phyloP scores from a whole-genome alignment of 2,329 filamentous ascomycete genomes.

The Aspergillus novofumigatus region DNA sequence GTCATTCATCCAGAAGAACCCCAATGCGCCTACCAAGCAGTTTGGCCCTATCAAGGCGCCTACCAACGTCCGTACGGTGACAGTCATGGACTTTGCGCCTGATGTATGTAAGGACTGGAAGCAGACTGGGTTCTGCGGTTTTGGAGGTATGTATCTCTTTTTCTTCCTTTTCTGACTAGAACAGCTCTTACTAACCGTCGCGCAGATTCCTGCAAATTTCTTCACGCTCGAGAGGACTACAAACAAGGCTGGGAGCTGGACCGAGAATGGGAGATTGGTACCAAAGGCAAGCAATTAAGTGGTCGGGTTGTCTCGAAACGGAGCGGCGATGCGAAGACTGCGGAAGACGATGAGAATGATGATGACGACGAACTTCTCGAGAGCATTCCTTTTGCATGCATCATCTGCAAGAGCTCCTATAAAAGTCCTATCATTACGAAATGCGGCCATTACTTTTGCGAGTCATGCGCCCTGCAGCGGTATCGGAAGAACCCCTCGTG shows the following conservation, averaged over 20 bases:
- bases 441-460: constrained; percentile 95
- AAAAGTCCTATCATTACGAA: constrained; percentile 78
- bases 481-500: constrained; percentile 86
- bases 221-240: constrained; percentile 60
- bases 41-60: constrained; percentile 83
- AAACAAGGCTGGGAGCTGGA: constrained; percentile 96
- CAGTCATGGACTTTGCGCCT: constrained; percentile 82
- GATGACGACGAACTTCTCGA: constrained; percentile 70
- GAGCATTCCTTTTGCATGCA: constrained; percentile 83
- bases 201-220: constrained; percentile 67
- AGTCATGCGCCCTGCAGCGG: constrained; percentile 77
- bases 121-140: constrained; percentile 67
- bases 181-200: background rate
- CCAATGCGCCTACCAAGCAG: constrained; percentile 63
- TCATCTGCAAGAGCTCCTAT: constrained; percentile 78
- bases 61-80: constrained; percentile 86
- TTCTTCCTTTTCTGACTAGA: background rate
- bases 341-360: constrained; percentile 49
- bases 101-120: constrained; percentile 97
- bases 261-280: constrained; percentile 83
- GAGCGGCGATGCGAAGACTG: constrained; percentile 41
- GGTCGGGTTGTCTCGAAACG: constrained; percentile 48
- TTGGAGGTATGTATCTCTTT: constrained; percentile 41
- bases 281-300: constrained; percentile 50
- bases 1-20: constrained; percentile 76